A percentile compares a stretch with the other conserved stretches of the same genome.
These are phyloP conservation scores for Maudiozyma bulderi DNA, from an alignment of 805 yeast genomes.

Conservation along the genomic window DNA sequence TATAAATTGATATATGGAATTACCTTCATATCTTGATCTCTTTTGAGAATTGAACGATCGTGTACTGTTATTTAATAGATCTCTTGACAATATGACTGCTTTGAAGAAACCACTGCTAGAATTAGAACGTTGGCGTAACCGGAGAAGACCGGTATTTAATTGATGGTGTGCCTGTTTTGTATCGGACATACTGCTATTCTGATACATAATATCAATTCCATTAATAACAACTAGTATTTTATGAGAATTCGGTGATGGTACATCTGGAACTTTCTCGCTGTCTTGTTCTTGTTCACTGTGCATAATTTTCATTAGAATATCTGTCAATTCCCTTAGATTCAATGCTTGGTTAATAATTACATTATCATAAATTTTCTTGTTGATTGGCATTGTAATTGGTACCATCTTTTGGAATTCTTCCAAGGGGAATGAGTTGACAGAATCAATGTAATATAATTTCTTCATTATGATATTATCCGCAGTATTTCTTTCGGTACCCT, in stretches of 20 bases:
- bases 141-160: slow-evolving; percentile 16
- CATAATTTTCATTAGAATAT: slow-evolving; percentile 1
- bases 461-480: not conserved
- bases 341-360: slow-evolving; percentile 21
- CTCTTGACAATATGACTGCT: not conserved
- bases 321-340: slow-evolving; percentile 20
- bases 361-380: slow-evolving; percentile 17
- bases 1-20: slow-evolving; percentile 18
- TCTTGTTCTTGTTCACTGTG: not conserved
- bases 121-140: slow-evolving; percentile 15
- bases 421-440: slow-evolving; percentile 26
- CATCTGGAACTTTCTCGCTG: not conserved
- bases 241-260: not conserved
- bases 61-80: not conserved
- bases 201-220: slow-evolving; percentile 24
- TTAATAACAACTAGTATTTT: slow-evolving; percentile 11
- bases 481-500: not conserved
- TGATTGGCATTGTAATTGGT: slow-evolving; percentile 5
- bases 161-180: slow-evolving; percentile 14
- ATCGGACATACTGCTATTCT: slow-evolving; percentile 17
- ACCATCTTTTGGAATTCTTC: slow-evolving; percentile 15
- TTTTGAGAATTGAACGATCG: slow-evolving; percentile 3
- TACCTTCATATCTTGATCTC: slow-evolving; percentile 11
- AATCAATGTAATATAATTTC: slow-evolving; percentile 23
- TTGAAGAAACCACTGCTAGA: slow-evolving; percentile 1